Evolutionary conservation across 345 rosid genomes (phyloP), one percentile per base, ranked within the genome.

Genomic region (Linum tenue): DNA sequence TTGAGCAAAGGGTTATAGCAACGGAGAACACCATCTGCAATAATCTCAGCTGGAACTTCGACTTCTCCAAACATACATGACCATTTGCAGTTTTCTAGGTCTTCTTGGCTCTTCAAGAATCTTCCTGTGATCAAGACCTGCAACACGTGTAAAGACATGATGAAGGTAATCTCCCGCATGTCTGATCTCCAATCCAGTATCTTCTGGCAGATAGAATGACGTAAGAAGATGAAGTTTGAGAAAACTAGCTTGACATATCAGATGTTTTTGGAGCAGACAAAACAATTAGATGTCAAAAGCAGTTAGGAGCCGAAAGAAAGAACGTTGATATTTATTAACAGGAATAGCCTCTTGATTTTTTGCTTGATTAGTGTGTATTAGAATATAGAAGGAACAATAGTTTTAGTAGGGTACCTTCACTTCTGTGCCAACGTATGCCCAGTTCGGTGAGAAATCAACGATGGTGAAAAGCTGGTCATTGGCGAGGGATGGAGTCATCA

Each of bases 51-150:
- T 11, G 85, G 92, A 81, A 90, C 97, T 83, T 94, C 99, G 68
- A 88, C 83, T 80, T 94, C 96, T 17, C 97, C 99, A 81, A 94
- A 90, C 96, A 94, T 90, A 80, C 97, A 88, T 50, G 95, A 94
- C 97, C 95, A 90, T 60, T 81, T 75, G 64, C 72, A 76, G 7
- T 63, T 77, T 76, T 79, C 76, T 56, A 73, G 78, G 71, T 79
- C 95, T 73, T 88, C 79, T 64, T 55, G 71, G 63, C 70, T 64
- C 75, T 77, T 86, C 72, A 89, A 79, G 84, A 91, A 91, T 70
- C 76, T 84, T 75, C 98, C 92, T 31, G 81, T 78, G 69, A 94
- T 71, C 38, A 86, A 75, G 64, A 94, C 90, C 97, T 92, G 77
- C 5, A 68, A 59, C 55, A 35, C 68, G 31, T 22, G 31, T 22